Conservation (phyloP, 345 rosid genomes). For the Camelina hispida region DNA sequence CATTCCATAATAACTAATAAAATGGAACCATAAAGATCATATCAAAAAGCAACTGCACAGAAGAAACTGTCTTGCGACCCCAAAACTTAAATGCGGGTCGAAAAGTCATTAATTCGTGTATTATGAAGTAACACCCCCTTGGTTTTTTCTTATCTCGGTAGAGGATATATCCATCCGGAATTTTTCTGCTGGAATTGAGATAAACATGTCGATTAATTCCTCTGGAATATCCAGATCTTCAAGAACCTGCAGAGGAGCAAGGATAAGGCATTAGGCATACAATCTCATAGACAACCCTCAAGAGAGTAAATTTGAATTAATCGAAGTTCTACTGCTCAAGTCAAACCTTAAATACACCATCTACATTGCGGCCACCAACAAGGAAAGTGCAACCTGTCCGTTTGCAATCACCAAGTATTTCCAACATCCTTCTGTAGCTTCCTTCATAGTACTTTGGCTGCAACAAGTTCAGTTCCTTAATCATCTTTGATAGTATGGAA, state of each 20-base stretch:
- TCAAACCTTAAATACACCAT: slow-evolving; percentile 80
- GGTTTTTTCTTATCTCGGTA: slow-evolving; percentile 61
- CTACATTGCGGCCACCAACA: slow-evolving; percentile 83
- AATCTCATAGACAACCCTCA: slow-evolving; percentile 2
- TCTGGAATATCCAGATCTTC: slow-evolving; percentile 82
- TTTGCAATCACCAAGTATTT: slow-evolving; percentile 70
- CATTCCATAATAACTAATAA: neutral
- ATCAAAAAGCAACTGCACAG: neutral
- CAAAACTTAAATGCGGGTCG: neutral
- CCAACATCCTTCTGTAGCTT: slow-evolving; percentile 66
- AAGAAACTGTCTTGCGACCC: neutral
- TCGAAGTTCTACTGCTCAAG: slow-evolving; percentile 2
- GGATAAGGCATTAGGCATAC: slow-evolving; percentile 16
- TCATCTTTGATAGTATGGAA: slow-evolving; percentile 13
- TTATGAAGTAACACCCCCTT: slow-evolving; percentile 25
- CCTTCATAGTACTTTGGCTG: slow-evolving; percentile 92
- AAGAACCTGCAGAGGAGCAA: slow-evolving; percentile 60
- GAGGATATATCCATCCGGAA: slow-evolving; percentile 87
- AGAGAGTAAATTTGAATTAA: neutral
- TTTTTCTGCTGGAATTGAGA: slow-evolving; percentile 65
- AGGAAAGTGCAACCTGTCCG: slow-evolving; percentile 79
- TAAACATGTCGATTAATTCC: slow-evolving; percentile 66
- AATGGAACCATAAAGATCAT: neutral
- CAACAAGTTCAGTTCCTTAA: slow-evolving; percentile 33
- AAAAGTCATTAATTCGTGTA: neutral